Base-by-base conservation (phyloP, 441 rosid species). In the Corymbia citriodora region DNA sequence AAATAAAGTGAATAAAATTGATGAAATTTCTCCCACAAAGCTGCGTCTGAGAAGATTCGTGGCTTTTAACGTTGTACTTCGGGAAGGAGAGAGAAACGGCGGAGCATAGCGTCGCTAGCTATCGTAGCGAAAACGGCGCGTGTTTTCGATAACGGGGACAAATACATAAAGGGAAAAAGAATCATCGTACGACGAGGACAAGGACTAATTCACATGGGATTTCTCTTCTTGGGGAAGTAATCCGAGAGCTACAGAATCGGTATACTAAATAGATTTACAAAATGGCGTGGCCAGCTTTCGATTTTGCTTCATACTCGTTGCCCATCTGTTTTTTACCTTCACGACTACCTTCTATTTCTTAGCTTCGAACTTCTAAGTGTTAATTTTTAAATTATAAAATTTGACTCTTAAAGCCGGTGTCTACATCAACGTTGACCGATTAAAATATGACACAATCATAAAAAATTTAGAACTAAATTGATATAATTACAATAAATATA, bases 391-490 rank as follows among this genome's bases (percentile, higher is more conserved):
- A 6, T 4, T 57, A 23, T 57, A 13, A 57, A 57, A 57, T 57
- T 27, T 57, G 61, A 57, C 61, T 57, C 0, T 57, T 57, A 57
- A 57, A 29, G 13, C 2, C 6, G 23, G 63, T 6, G 0, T 57
- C 63, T 29, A 57, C 0, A 0, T 57, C 7, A 57, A 0, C 0
- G 23, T 10, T 0, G 29, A 11, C 0, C 10, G 10, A 6, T 0
- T 29, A 57, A 57, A 57, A 57, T 4, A 57, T 57, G 1, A 1
- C 0, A 57, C 0, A 57, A 23, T 0, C 9, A 0, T 0, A 55
- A 9, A 19, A 55, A 0, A 55, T 55, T 55, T 21, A 55, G 0
- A 1, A 21, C 11, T 55, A 1, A 19, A 19, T 55, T 21, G 27
- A 0, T 0, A 21, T 33, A 19, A 21, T 0, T 23, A 0, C 0